Base-by-base conservation (phyloP, 768 basidiomycete genomes). In the Amanita rubescens region DNA sequence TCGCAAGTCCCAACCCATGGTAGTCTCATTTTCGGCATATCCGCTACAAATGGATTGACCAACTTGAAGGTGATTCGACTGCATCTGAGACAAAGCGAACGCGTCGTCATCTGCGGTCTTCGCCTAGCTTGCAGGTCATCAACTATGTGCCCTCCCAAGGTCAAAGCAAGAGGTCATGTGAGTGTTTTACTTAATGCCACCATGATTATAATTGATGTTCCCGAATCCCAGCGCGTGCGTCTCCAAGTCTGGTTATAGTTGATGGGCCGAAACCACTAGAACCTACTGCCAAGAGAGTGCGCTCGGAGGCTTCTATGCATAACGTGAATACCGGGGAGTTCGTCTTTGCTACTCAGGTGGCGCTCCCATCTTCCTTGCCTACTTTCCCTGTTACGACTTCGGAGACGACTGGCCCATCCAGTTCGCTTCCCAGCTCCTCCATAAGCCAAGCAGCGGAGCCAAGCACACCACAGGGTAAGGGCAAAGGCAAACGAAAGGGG, bases 401-500 rank as follows among this genome's bases (percentile, higher is more conserved):
- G 17, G 30, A 22, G 8, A 33, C 17, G 11, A 22, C 51, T 12
- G 32, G 42, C 42, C 32, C 34, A 24, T 35, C 42, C 19, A 32
- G 25, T 11, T 7, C 42, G 10, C 11, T 34, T 2, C 0, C 10
- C 11, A 12, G 1, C 22, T 12, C 44, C 19, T n/a, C 14, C 20
- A 12, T 15, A 44, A 46, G 17, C 12, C 51, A 30, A 19, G 32
- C 15, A 25, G 11, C 50, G 8, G 35, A 51, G 24, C 30, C 51
- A 7, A 45, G 24, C 39, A 8, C 51, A 34, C 17, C 10, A 19
- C 11, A 20, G 33, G 15, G n/a, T 6, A 44, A 34, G 22, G 17
- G 42, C 3, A 60, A 43, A 66, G 64, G 48, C 54, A 60, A 34
- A 22, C 55, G 49, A 22, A 51, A 55, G 51, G 55, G 42, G 34